Conservation (phyloP, 148 eudicot species). For the Dysphania ambrosioides region DNA sequence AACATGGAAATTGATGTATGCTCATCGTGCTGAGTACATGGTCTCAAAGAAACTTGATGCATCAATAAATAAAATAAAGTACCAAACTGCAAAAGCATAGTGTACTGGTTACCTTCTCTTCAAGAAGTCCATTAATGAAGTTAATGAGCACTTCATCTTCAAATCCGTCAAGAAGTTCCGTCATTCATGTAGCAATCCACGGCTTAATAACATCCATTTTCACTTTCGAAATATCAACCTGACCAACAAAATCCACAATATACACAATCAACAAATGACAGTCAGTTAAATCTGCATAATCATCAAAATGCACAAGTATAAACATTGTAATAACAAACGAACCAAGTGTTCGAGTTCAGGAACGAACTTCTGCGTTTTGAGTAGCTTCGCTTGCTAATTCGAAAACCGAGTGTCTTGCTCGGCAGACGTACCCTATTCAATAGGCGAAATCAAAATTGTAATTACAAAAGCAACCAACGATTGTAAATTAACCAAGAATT, state of each 20-base stretch:
- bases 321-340: slow-evolving; percentile 14
- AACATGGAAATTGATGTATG: not conserved
- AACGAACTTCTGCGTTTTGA: slow-evolving; percentile 89
- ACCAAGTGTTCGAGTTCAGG: slow-evolving; percentile 90
- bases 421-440: slow-evolving; percentile 80
- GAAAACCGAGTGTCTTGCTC: slow-evolving; percentile 98
- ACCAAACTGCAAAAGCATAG: not conserved
- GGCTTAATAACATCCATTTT: slow-evolving; percentile 95
- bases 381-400: slow-evolving; percentile 88
- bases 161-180: slow-evolving; percentile 89
- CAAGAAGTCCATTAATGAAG: slow-evolving; percentile 79
- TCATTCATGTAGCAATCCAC: slow-evolving; percentile 85
- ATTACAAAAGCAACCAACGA: too few relatives aligned
- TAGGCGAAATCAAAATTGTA: slow-evolving; percentile 2
- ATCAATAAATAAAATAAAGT: not conserved
- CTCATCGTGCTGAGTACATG: not conserved
- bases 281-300: not conserved
- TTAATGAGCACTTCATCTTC: slow-evolving; percentile 98
- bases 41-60: not conserved
- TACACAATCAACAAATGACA: not conserved
- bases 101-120: slow-evolving; percentile 57
- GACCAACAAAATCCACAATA: slow-evolving; percentile 21
- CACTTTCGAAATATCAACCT: slow-evolving; percentile 86
- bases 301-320: not conserved
- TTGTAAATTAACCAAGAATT: not conserved